A percentile compares a stretch with the other conserved stretches of the same genome.
These are phyloP conservation scores for Rubroboletus pulcherrimus DNA, from an alignment of 768 basidiomycete species.

Conservation along the genomic window DNA sequence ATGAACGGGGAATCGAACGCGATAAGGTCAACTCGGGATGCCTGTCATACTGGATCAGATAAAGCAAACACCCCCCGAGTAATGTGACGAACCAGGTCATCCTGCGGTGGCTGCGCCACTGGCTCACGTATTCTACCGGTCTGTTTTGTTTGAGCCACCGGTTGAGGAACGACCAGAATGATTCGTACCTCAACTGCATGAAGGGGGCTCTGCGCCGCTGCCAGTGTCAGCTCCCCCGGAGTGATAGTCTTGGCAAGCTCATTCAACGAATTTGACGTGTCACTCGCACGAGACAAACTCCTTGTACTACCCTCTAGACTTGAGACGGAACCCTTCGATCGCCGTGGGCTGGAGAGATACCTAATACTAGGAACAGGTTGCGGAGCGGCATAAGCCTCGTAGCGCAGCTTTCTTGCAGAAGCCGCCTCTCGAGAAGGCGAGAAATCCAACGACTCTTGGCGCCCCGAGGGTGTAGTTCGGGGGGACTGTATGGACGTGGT, in stretches of 20 bases:
- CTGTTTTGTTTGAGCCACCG: slow-evolving; percentile 13
- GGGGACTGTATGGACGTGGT: slow-evolving; percentile 6
- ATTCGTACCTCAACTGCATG: slow-evolving; percentile 18
- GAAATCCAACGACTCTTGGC: slow-evolving; percentile 14
- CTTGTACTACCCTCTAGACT: slow-evolving; percentile 33
- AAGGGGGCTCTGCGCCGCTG: slow-evolving; percentile 17
- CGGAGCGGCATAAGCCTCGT: slow-evolving; percentile 67
- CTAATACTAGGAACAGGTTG: slow-evolving; percentile 45
- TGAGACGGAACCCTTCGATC: slow-evolving; percentile 34
- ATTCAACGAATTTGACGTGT: slow-evolving; percentile 21
- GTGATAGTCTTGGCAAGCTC: slow-evolving; percentile 28
- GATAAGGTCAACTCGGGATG: slow-evolving; percentile 55
- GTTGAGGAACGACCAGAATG: background rate
- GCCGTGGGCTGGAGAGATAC: slow-evolving; percentile 29
- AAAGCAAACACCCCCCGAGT: background rate
- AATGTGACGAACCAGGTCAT: slow-evolving; percentile 20
- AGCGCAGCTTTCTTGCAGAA: slow-evolving; percentile 54
- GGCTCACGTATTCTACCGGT: background rate
- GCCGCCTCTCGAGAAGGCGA: slow-evolving; percentile 26
- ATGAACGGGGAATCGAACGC: slow-evolving; percentile 70
- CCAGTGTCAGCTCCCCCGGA: slow-evolving; percentile 31
- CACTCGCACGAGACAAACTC: slow-evolving; percentile 30
- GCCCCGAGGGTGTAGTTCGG: slow-evolving; percentile 8
- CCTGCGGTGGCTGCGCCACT: slow-evolving; percentile 1
- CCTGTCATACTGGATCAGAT: slow-evolving; percentile 27